These are phyloP conservation scores for Sphaerulina musiva DNA, from an alignment of 2,329 filamentous ascomycete genomes.

Conservation along the genomic window DNA sequence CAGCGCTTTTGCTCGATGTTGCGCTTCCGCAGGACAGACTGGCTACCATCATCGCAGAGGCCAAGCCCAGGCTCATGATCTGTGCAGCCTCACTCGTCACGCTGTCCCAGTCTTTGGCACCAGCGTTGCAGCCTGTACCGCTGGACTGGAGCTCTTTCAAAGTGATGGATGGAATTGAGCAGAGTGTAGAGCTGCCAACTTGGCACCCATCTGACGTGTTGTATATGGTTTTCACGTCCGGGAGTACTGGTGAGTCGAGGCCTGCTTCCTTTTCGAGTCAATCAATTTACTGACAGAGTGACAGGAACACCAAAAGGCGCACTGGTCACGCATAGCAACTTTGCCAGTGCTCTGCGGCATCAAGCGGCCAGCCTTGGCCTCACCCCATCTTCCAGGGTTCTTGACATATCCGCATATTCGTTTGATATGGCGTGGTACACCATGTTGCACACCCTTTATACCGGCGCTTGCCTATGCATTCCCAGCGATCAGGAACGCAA, in stretches of 20 bases:
- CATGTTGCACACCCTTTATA: background rate
- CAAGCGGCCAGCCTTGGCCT: background rate
- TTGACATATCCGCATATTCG: background rate
- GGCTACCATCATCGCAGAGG: slow-evolving; percentile 15
- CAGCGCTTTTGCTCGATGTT: slow-evolving; percentile 30
- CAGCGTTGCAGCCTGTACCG: background rate
- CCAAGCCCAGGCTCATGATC: slow-evolving; percentile 17
- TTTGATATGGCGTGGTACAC: background rate
- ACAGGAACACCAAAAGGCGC: slow-evolving; percentile 14
- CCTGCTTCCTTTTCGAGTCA: too few relatives aligned
- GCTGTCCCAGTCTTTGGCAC: background rate
- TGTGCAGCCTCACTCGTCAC: slow-evolving; percentile 1
- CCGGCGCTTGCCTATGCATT: slow-evolving; percentile 1
- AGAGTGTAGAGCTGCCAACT: background rate
- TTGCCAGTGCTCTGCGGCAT: slow-evolving; percentile 4
- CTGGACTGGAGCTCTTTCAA: background rate
- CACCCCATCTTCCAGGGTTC: background rate
- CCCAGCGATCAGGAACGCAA: background rate
- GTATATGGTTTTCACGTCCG: background rate
- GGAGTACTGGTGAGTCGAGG: too few relatives aligned
- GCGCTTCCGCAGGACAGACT: slow-evolving; percentile 17
- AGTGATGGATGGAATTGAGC: too few relatives aligned
- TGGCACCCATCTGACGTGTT: background rate
- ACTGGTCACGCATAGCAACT: slow-evolving; percentile 7
- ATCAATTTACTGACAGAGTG: background rate